phyloP scores from a whole-genome alignment of 768 basidiomycete species.

The Flagelloscypha sp. region DNA sequence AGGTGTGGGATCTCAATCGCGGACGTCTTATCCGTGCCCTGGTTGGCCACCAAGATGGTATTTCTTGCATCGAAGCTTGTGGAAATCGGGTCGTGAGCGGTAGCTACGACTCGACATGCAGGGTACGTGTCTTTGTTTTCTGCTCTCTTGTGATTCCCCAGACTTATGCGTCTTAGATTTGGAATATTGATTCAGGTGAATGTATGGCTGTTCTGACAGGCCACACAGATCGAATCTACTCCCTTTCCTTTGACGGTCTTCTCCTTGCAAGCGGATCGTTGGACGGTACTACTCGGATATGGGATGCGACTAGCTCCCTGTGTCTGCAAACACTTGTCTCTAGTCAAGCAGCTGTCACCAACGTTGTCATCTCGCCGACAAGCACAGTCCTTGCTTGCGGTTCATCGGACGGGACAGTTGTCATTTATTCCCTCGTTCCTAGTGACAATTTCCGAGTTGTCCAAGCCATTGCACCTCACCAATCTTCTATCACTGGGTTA shows the following conservation, averaged over 20 bases:
- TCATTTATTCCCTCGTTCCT: constrained; percentile 47
- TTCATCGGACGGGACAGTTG: constrained; percentile 81
- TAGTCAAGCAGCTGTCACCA: too few relatives aligned
- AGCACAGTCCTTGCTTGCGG: constrained; percentile 81
- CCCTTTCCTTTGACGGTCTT: constrained; percentile 82
- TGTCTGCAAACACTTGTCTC: constrained; percentile 83
- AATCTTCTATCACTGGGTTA: constrained; percentile 76
- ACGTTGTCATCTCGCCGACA: too few relatives aligned
- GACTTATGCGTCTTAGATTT: constrained; percentile 49
- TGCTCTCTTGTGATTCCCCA: too few relatives aligned
- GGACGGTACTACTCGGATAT: constrained; percentile 89
- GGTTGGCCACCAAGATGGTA: constrained; percentile 51
- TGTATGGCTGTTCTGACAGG: constrained; percentile 78
- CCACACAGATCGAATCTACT: constrained; percentile 85
- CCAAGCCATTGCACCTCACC: constrained; percentile 80
- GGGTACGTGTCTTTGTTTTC: constrained; percentile 44
- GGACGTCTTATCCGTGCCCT: constrained; percentile 45
- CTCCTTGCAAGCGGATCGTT: constrained; percentile 80
- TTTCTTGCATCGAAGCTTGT: constrained; percentile 59
- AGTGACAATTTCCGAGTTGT: constrained; percentile 28
- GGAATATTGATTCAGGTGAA: constrained; percentile 85
- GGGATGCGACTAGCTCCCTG: constrained; percentile 92
- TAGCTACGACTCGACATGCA: constrained; percentile 84
- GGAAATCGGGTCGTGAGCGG: constrained; percentile 70
- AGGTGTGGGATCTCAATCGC: constrained; percentile 68